phyloP scores from a whole-genome alignment of 1,139 yeast genomes.

The Saccharomyces hybrid region DNA sequence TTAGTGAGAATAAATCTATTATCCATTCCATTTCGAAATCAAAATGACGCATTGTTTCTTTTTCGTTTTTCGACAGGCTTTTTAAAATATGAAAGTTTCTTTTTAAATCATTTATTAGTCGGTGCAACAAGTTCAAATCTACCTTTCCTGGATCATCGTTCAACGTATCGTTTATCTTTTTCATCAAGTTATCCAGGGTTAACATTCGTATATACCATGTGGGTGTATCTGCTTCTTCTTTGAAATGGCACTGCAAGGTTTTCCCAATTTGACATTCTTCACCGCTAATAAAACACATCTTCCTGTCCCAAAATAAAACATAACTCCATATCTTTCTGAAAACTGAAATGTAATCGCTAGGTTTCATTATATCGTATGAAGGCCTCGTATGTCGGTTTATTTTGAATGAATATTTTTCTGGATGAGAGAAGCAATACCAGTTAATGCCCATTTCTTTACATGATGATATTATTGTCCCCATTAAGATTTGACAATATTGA shows the following conservation, averaged over 20 bases:
- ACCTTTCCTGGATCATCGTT: conserved; percentile 21
- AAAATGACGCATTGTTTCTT: conserved; percentile 7
- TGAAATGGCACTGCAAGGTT: conserved; percentile 10
- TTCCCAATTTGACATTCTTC: conserved; percentile 25
- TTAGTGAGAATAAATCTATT: conserved; percentile 16
- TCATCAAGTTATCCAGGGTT: conserved; percentile 16
- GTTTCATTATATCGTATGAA: conserved; percentile 9
- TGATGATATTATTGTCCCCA: conserved; percentile 25
- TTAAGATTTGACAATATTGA: conserved; percentile 24
- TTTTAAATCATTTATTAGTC: conserved; percentile 9
- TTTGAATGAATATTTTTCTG: conserved; percentile 14
- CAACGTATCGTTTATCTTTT: conserved; percentile 15
- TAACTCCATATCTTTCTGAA: conserved; percentile 25
- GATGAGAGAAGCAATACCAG: conserved; percentile 20
- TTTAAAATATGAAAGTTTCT: conserved; percentile 6
- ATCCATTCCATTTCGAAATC: conserved; percentile 21
- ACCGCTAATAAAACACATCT: conserved; percentile 24
- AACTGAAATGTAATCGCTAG: conserved; percentile 13
- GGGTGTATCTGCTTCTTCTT: neutral
- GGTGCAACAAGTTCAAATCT: conserved; percentile 10
- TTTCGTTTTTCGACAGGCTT: neutral
- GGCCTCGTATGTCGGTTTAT: conserved; percentile 18
- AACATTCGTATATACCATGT: conserved; percentile 18
- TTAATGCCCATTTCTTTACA: conserved; percentile 26
- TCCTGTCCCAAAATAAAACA: conserved; percentile 28